Evolutionary conservation across 2,329 filamentous ascomycete species (phyloP).

Genomic region (Fusarium foetens): DNA sequence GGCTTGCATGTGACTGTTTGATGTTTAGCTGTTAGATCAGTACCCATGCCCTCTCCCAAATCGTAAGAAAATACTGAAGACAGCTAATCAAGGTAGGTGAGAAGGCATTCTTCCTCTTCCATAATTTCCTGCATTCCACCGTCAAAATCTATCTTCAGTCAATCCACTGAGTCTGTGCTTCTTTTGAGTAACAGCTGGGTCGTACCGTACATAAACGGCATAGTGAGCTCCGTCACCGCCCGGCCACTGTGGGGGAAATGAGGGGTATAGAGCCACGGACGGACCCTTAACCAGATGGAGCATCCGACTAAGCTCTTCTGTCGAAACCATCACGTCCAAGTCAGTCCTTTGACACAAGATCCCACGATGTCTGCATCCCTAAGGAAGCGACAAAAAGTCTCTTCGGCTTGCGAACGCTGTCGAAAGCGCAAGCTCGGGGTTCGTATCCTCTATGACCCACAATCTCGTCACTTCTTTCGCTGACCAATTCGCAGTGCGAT

Average conservation of each 20-base stretch:
- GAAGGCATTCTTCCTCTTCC: no score
- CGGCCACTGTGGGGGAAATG: fast-evolving
- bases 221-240: neutral
- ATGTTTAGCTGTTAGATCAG: no score
- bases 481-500: neutral
- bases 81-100: no score
- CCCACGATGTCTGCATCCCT: neutral
- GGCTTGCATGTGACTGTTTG: no score
- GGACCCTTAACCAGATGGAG: neutral
- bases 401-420: neutral
- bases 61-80: no score
- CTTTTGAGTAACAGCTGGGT: neutral
- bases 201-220: neutral
- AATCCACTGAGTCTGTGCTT: neutral
- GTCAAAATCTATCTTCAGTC: no score
- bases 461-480: fast-evolving
- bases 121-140: no score
- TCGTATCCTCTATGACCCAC: fast-evolving
- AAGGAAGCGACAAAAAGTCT: neutral
- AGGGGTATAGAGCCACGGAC: neutral
- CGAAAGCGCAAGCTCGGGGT: neutral
- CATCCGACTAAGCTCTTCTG: neutral
- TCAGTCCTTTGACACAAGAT: fast-evolving
- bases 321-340: neutral
- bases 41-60: no score